Percentiles rank a stretch among this genome's conserved stretches.
These are phyloP conservation scores for Nitzschia inconspicua DNA, from an alignment of 108 stramenopile species.

Conservation along the genomic window DNA sequence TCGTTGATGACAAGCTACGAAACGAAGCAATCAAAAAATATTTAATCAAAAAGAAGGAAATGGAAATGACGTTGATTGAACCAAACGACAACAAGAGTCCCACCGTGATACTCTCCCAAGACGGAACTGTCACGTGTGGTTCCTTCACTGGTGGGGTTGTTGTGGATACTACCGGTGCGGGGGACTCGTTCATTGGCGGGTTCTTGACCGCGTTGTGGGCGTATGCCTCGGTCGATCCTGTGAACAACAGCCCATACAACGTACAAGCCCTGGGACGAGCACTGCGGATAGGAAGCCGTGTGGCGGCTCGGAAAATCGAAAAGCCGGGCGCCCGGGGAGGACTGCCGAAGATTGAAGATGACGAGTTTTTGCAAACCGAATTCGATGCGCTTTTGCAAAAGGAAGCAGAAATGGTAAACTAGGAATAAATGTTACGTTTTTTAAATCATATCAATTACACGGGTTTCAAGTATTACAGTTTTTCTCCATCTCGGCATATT, in stretches of 20 bases:
- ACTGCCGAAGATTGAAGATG: slow-evolving; percentile 4
- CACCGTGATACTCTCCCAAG: not conserved
- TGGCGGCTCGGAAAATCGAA: slow-evolving; percentile 18
- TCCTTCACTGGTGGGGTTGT: not conserved
- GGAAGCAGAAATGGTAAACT: too few species aligned
- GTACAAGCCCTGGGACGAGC: slow-evolving; percentile 5
- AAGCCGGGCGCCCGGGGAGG: slow-evolving; percentile 12
- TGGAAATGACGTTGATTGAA: too few species aligned
- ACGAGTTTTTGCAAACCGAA: not conserved
- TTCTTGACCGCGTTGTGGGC: slow-evolving; percentile 15
- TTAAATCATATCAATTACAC: too few species aligned
- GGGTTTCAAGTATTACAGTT: too few species aligned
- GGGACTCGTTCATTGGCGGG: slow-evolving; percentile 23
- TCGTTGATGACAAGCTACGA: not conserved
- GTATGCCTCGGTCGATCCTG: not conserved
- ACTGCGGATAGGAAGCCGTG: slow-evolving; percentile 15
- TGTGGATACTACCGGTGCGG: slow-evolving; percentile 24
- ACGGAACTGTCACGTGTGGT: slow-evolving; percentile 1
- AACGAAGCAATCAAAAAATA: not conserved
- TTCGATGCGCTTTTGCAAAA: not conserved
- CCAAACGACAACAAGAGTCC: not conserved
- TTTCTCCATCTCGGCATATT: not conserved
- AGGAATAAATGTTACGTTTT: too few species aligned
- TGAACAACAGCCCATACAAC: not conserved
- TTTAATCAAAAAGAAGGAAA: too few species aligned